phyloP scores from a whole-genome alignment of 2,329 filamentous ascomycete species.

The Geosmithia flava region DNA sequence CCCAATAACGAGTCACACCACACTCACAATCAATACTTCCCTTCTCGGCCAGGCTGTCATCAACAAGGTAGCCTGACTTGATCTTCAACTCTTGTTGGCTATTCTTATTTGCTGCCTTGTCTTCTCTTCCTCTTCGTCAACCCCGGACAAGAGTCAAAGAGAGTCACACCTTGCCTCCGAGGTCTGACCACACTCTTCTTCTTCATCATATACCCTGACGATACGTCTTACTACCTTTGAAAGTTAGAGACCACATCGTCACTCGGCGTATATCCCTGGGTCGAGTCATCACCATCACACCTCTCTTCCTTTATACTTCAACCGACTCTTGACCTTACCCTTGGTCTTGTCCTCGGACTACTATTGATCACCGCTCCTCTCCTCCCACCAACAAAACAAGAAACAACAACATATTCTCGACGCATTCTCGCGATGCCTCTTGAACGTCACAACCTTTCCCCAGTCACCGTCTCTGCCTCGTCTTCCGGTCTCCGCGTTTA shows the following conservation, averaged over 20 bases:
- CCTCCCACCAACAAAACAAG: slow-evolving; percentile 1
- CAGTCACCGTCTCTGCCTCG: slow-evolving; percentile 53
- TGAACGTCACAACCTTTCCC: slow-evolving; percentile 34
- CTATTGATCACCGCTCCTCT: slow-evolving; percentile 14
- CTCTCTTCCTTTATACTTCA: neutral
- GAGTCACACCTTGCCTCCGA: slow-evolving; percentile 1
- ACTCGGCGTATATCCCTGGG: neutral
- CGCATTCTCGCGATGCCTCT: slow-evolving; percentile 43
- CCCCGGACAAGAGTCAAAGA: neutral
- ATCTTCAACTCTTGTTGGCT: neutral
- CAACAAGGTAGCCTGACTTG: neutral
- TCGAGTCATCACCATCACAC: neutral
- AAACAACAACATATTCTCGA: slow-evolving; percentile 3
- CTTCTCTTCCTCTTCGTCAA: neutral
- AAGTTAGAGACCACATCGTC: too few species aligned
- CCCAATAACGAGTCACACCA: slow-evolving; percentile 20
- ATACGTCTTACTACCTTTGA: neutral
- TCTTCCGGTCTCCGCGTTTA: slow-evolving; percentile 46
- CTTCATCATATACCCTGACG: neutral
- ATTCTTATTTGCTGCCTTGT: slow-evolving; percentile 3
- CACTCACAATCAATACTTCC: neutral
- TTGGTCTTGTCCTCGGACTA: slow-evolving; percentile 10
- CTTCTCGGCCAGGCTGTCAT: slow-evolving; percentile 1
- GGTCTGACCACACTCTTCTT: neutral
- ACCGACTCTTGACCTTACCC: neutral